phyloP scores from a whole-genome alignment of 192 early-diverging fungal genomes.

The Backusella macrospora region DNA sequence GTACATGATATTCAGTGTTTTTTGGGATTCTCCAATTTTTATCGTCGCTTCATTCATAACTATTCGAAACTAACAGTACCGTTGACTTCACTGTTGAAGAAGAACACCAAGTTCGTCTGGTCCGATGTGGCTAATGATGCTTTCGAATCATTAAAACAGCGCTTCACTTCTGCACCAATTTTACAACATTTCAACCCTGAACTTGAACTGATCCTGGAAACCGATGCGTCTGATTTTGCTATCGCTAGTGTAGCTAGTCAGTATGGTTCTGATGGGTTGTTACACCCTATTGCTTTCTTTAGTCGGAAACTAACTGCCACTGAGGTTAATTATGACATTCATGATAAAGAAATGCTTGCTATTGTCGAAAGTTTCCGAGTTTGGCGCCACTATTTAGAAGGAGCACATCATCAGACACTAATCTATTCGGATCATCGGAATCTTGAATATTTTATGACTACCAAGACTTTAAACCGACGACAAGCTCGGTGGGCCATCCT shows the following conservation, averaged over 20 bases:
- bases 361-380: constrained; percentile 31
- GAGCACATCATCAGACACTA: constrained; percentile 1
- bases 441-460: constrained; percentile 37
- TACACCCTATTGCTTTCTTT: constrained; percentile 44
- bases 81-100: constrained; percentile 19
- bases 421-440: constrained; percentile 26
- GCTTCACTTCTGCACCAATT: not conserved
- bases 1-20: constrained; percentile 27
- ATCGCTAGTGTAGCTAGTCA: not conserved
- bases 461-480: not conserved
- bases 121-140: not conserved
- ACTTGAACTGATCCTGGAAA: not conserved
- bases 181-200: not conserved
- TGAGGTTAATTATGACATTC: constrained; percentile 40
- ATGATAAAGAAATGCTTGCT: constrained; percentile 48
- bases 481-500: not conserved
- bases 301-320: constrained; percentile 27
- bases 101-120: not conserved
- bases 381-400: constrained; percentile 40
- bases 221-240: constrained; percentile 16
- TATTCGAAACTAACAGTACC: constrained; percentile 20
- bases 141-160: not conserved
- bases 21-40: constrained; percentile 36
- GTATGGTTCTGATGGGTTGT: constrained; percentile 9
- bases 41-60: constrained; percentile 24